Evolutionary conservation across 1,284 basidiomycete genomes (phyloP).

Genomic region (Trichosporon sp.): DNA sequence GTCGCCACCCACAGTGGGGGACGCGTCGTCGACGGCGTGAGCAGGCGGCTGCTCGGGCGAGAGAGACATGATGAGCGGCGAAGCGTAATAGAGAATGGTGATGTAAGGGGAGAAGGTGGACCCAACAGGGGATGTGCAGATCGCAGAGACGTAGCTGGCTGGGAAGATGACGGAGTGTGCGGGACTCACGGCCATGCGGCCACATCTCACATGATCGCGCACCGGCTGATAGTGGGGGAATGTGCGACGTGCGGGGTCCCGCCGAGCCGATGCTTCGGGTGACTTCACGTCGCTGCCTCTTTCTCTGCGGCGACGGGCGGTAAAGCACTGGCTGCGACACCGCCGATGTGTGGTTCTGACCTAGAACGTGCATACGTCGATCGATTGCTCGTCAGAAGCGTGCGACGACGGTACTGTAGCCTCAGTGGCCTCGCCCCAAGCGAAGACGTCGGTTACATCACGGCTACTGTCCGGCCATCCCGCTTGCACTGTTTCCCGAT

Average conservation of each 20-base stretch:
- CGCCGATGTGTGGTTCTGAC: neutral
- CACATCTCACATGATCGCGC: neutral
- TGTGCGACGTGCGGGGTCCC: neutral
- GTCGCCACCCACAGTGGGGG: neutral
- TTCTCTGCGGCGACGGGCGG: neutral
- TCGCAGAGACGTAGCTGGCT: neutral
- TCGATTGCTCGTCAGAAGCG: neutral
- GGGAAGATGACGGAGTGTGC: neutral
- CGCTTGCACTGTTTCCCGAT: neutral
- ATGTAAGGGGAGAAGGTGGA: neutral
- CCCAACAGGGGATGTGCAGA: neutral
- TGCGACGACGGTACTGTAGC: neutral
- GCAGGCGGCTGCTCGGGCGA: constrained; percentile 2
- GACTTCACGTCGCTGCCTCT: neutral
- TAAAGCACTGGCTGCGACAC: neutral
- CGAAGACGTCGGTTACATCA: neutral
- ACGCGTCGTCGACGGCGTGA: neutral
- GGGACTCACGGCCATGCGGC: neutral
- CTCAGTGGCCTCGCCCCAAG: neutral
- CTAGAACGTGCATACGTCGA: neutral
- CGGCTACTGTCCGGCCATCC: neutral
- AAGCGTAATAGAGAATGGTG: constrained; percentile 5
- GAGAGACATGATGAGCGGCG: neutral
- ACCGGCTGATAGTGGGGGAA: neutral
- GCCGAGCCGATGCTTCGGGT: neutral